Evolutionary conservation across 371 early-diverging fungal species (phyloP), one percentile per base, ranked within the genome.

Genomic region (Umbelopsis sp.): DNA sequence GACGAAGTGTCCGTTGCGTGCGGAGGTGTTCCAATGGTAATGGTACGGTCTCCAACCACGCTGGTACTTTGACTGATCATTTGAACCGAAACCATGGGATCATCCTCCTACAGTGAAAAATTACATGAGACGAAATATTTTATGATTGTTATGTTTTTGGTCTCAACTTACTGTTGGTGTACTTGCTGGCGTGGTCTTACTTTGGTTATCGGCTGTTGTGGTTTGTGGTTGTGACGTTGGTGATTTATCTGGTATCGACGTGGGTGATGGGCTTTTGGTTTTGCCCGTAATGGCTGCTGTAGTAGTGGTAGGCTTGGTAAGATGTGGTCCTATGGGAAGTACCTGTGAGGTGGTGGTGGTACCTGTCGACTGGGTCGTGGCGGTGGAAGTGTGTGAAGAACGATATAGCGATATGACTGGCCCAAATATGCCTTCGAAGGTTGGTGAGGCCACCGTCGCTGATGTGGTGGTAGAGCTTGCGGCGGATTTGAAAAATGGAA

Each of bases 61-160:
- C 12, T 57, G 14, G 57, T 57, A 35, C 35, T 35, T 57, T 29
- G 57, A 29, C n/a, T 35, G 18, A 57, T 16, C 57, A 57, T 57
- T 35, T 57, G 57, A 24, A 57, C 57, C 32, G 57, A 57, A 57
- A 57, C 57, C 57, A 57, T 57, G 10, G 57, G 57, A 18, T 57
- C 57, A 14, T 32, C 57, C 32, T 16, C 35, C 57, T 57, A 48
- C 14, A n/a, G 20, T 2, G 16, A 57, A 57, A 35, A 57, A 29
- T 53, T 32, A 12, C 16, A 18, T 48, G 35, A 14, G 0, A 11
- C 0, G 4, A 3, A 41, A 12, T 22, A 41, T 41, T 41, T 41
- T 41, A 12, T 41, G 38, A 10, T 41, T 41, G 4, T 3, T 41
- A 10, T 41, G 41, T 4, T 41, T 41, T 41, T 41, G 41, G 7